These are phyloP conservation scores for Zelopaecilomyces penicillatus DNA, from an alignment of 2,329 filamentous ascomycete species.

Conservation along the genomic window DNA sequence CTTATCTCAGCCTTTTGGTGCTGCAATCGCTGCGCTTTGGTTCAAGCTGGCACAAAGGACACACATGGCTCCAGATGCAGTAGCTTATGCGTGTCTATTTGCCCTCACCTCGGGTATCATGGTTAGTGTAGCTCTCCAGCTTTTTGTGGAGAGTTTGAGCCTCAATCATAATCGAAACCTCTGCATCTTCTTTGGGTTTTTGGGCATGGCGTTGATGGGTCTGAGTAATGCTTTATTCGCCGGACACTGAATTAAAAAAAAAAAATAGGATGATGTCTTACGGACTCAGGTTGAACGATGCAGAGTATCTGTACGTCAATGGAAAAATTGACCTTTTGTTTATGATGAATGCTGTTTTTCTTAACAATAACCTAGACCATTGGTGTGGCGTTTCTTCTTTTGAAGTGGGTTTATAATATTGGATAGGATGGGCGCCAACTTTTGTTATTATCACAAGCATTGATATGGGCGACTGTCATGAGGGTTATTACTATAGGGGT, in stretches of 20 bases:
- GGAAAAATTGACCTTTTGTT: too few relatives aligned
- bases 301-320: too few relatives aligned
- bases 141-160: conserved; percentile 79
- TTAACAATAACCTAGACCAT: too few relatives aligned
- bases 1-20: conserved; percentile 77
- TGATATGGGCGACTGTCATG: too few relatives aligned
- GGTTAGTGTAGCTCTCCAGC: conserved; percentile 82
- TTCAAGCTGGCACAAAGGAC: conserved; percentile 59
- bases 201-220: conserved; percentile 82
- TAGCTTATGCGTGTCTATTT: conserved; percentile 74
- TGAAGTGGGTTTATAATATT: too few relatives aligned
- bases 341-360: too few relatives aligned
- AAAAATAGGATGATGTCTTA: too few relatives aligned
- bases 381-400: too few relatives aligned
- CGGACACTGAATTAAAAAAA: conserved; percentile 23
- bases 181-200: conserved; percentile 72
- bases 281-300: too few relatives aligned
- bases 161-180: conserved; percentile 71
- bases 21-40: conserved; percentile 76
- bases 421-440: too few relatives aligned
- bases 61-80: conserved; percentile 41
- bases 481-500: too few relatives aligned
- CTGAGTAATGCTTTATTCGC: conserved; percentile 79
- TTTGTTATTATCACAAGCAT: too few relatives aligned
- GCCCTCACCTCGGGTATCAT: conserved; percentile 88